Evolutionary conservation across 371 early-diverging fungal genomes (phyloP).

Genomic region (Chytridium lagenaria): DNA sequence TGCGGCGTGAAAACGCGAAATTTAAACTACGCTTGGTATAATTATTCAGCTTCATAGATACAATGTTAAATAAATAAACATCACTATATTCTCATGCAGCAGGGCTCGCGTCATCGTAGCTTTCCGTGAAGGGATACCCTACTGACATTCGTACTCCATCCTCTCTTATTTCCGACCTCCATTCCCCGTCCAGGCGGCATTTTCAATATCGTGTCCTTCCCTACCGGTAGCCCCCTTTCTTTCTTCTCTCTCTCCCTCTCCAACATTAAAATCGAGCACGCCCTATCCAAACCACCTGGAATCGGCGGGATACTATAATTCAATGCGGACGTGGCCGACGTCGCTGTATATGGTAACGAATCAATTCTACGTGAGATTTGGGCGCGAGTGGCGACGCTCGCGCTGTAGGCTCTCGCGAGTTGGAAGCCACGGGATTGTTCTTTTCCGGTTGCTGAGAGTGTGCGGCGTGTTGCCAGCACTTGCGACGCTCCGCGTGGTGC

Average conservation of each 20-base stretch:
- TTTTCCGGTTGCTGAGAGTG: background rate
- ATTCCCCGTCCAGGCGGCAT: too few relatives aligned
- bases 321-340: background rate
- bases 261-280: conserved; percentile 4
- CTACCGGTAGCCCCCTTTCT: too few relatives aligned
- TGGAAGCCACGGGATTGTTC: background rate
- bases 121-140: too few relatives aligned
- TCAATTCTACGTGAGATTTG: background rate
- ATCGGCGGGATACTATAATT: background rate
- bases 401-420: background rate
- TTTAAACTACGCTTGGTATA: background rate
- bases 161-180: too few relatives aligned
- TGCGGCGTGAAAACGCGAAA: background rate
- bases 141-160: too few relatives aligned
- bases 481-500: background rate
- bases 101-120: too few relatives aligned
- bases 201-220: too few relatives aligned
- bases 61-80: too few relatives aligned
- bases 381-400: background rate
- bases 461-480: background rate
- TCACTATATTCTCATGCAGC: too few relatives aligned
- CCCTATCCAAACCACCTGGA: background rate
- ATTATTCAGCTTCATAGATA: too few relatives aligned
- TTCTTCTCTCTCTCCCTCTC: conserved; percentile 4
- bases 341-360: background rate